phyloP scores from a whole-genome alignment of 352 stramenopile species.

The Phytophthora crassamura region DNA sequence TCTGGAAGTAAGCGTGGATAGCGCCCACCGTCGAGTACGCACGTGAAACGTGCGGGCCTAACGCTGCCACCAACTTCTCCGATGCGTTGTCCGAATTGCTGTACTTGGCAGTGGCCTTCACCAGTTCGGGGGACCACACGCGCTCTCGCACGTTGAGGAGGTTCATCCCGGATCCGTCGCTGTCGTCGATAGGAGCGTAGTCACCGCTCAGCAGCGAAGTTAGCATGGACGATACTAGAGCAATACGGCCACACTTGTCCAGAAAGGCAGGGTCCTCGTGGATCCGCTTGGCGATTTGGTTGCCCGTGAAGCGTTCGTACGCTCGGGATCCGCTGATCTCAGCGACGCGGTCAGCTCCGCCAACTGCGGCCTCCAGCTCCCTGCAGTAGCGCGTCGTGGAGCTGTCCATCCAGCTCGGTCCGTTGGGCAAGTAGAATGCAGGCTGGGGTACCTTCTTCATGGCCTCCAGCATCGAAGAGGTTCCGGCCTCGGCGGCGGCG shows the following conservation, averaged over 20 bases:
- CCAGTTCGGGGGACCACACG: slow-evolving; percentile 61
- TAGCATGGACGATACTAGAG: slow-evolving; percentile 74
- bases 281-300: slow-evolving; percentile 75
- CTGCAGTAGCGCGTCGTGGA: slow-evolving; percentile 69
- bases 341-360: slow-evolving; percentile 62
- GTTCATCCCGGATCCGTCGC: slow-evolving; percentile 88
- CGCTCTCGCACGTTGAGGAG: slow-evolving; percentile 70
- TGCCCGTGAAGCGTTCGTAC: slow-evolving; percentile 86
- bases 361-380: slow-evolving; percentile 61
- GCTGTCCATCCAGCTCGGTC: slow-evolving; percentile 89
- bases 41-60: slow-evolving; percentile 52
- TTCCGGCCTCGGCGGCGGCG: slow-evolving; percentile 21
- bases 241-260: slow-evolving; percentile 52
- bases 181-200: slow-evolving; percentile 79
- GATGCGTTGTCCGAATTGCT: slow-evolving; percentile 24
- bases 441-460: slow-evolving; percentile 33
- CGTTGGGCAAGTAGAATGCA: slow-evolving; percentile 65
- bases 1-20: slow-evolving; percentile 70
- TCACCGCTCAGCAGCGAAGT: slow-evolving; percentile 74
- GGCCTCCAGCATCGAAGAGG: slow-evolving; percentile 27
- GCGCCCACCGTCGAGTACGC: slow-evolving; percentile 53
- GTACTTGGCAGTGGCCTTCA: slow-evolving; percentile 46
- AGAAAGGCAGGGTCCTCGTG: slow-evolving; percentile 55
- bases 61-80: slow-evolving; percentile 30
- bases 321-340: slow-evolving; percentile 80